Evolutionary conservation across 2,329 filamentous ascomycete species (phyloP).

Genomic region (Amauroascus verrucosus): DNA sequence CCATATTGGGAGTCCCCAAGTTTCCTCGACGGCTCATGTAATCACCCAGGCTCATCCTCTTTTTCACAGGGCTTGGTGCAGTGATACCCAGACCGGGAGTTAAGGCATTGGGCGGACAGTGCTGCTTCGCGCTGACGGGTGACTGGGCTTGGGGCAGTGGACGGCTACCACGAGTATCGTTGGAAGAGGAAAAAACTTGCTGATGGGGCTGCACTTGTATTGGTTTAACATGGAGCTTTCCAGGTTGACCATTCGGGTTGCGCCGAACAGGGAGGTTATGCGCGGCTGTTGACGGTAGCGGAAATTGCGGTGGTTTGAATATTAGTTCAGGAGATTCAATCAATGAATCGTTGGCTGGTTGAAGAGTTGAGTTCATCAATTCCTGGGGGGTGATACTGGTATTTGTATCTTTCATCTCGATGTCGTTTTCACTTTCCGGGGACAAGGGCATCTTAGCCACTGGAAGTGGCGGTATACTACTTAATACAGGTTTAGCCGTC

Average conservation of each 20-base stretch:
- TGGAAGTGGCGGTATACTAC: conserved; percentile 14
- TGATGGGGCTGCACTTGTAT: conserved; percentile 19
- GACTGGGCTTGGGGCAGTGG: neutral
- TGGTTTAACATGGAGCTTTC: conserved; percentile 25
- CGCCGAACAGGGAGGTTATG: conserved; percentile 28
- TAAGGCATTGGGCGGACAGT: neutral
- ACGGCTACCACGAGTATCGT: neutral
- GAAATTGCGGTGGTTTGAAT: conserved; percentile 21
- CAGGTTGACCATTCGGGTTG: neutral
- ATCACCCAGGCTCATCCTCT: conserved; percentile 43
- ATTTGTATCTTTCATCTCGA: conserved; percentile 32
- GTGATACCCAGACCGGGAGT: conserved; percentile 24
- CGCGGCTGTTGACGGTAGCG: conserved; percentile 32
- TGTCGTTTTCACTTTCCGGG: conserved; percentile 10
- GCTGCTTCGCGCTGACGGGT: neutral
- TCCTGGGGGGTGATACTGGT: conserved; percentile 21
- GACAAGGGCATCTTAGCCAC: conserved; percentile 14
- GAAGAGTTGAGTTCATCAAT: neutral
- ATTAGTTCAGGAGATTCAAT: conserved; percentile 11
- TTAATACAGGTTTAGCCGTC: conserved; percentile 2
- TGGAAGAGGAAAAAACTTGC: neutral
- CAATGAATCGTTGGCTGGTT: neutral
- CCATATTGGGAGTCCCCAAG: conserved; percentile 31
- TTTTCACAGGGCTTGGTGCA: conserved; percentile 41
- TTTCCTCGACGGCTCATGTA: conserved; percentile 38